Evolutionary conservation across 129 eudicot species (phyloP).

Genomic region (Deinandra increscens): DNA sequence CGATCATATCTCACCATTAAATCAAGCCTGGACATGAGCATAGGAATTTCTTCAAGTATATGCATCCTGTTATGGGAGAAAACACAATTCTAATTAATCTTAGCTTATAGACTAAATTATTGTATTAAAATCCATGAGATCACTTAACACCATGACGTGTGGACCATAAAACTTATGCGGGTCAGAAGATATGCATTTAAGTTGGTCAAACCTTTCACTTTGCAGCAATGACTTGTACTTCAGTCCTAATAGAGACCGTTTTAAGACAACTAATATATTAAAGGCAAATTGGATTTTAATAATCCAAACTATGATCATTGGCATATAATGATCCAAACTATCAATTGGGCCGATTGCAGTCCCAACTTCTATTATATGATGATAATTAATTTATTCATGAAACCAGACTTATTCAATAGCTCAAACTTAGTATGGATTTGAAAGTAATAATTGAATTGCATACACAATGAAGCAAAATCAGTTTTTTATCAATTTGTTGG

Average conservation of each 20-base stretch:
- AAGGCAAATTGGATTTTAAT: no score
- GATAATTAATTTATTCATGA: no score
- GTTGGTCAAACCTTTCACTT: neutral
- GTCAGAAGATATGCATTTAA: neutral
- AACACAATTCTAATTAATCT: conserved; percentile 13
- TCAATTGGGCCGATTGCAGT: no score
- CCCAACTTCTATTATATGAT: no score
- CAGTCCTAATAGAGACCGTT: neutral
- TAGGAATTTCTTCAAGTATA: conserved; percentile 56
- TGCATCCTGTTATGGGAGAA: conserved; percentile 39
- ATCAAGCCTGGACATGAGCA: conserved; percentile 66
- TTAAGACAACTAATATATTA: neutral
- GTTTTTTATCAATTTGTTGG: no score
- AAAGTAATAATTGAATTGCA: no score
- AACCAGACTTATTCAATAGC: no score
- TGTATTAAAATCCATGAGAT: neutral
- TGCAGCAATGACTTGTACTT: neutral
- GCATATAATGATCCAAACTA: no score
- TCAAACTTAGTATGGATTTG: no score
- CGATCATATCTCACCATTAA: conserved; percentile 48
- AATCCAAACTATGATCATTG: no score
- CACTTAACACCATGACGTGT: neutral
- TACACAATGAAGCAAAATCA: no score
- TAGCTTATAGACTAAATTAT: neutral
- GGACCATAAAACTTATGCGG: conserved; percentile 3